A percentile compares a stretch with the other conserved stretches of the same genome.
phyloP scores from a whole-genome alignment of 805 yeast genomes.

The Metschnikowia proteae region DNA sequence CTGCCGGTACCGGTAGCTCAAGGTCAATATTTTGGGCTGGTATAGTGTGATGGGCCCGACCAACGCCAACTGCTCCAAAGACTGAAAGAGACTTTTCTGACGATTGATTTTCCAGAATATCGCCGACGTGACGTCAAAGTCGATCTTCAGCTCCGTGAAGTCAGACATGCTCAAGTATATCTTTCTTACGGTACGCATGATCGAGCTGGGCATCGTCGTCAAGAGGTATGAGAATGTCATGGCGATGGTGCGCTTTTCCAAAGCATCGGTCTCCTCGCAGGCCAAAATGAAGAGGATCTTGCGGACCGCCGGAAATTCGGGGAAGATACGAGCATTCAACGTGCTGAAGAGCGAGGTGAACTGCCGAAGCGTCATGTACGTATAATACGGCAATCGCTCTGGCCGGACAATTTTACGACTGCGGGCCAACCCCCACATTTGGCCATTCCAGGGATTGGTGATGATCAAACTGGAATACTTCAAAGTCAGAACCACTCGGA shows the following conservation, averaged over 20 bases:
- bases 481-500: constrained; percentile 6
- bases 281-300: constrained; percentile 1
- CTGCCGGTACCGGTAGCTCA: constrained; percentile 2
- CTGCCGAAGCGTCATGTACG: constrained; percentile 3
- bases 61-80: constrained; percentile 6
- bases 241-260: not conserved
- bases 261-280: constrained; percentile 1
- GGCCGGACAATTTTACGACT: constrained; percentile 3
- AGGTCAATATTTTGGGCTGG: not conserved
- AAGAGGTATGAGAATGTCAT: constrained; percentile 1
- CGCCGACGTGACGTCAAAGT: not conserved
- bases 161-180: constrained; percentile 1
- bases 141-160: not conserved
- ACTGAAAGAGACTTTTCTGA: not conserved
- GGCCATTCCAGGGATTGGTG: constrained; percentile 8
- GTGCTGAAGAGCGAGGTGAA: not conserved
- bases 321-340: constrained; percentile 1
- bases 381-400: constrained; percentile 2
- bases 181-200: constrained; percentile 4
- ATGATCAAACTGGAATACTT: constrained; percentile 6
- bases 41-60: constrained; percentile 2
- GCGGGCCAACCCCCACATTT: constrained; percentile 5
- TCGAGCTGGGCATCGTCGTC: constrained; percentile 1
- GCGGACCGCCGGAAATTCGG: constrained; percentile 3
- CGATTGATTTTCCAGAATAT: constrained; percentile 1